Conservation (phyloP, 805 yeast species). For the Saccharomycopsis vini region DNA sequence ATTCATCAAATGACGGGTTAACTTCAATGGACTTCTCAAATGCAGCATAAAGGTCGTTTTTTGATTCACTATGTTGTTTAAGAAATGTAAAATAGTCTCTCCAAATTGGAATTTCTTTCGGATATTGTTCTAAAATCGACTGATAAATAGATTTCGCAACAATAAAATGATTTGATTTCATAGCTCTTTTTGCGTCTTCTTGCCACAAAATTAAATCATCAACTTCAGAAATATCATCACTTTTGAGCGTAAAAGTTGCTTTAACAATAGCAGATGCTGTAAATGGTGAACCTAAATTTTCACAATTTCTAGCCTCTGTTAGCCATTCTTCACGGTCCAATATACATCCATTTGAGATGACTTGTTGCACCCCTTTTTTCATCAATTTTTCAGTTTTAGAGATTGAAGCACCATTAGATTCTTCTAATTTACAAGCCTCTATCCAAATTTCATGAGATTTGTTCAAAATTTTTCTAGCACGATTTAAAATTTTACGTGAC, state of each 20-base stretch:
- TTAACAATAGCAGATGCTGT: conserved; percentile 49
- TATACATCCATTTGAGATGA: conserved; percentile 28
- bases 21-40: conserved; percentile 46
- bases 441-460: conserved; percentile 54
- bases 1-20: conserved; percentile 40
- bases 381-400: conserved; percentile 40
- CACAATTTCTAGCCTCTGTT: conserved; percentile 44
- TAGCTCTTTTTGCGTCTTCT: conserved; percentile 29
- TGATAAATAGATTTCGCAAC: conserved; percentile 42
- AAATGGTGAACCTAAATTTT: conserved; percentile 33
- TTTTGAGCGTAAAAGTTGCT: conserved; percentile 29
- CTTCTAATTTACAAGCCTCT: conserved; percentile 62
- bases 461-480: conserved; percentile 48
- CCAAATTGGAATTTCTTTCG: conserved; percentile 28
- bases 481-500: conserved; percentile 41
- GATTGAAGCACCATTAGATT: conserved; percentile 34
- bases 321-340: conserved; percentile 43
- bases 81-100: conserved; percentile 9
- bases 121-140: conserved; percentile 37
- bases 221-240: conserved; percentile 22
- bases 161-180: conserved; percentile 22
- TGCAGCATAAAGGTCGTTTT: conserved; percentile 30
- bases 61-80: conserved; percentile 19
- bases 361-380: conserved; percentile 38
- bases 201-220: conserved; percentile 25